Evolutionary conservation across 176 grass and related monocot genomes (phyloP).

Genomic region (Aegilops longissima): DNA sequence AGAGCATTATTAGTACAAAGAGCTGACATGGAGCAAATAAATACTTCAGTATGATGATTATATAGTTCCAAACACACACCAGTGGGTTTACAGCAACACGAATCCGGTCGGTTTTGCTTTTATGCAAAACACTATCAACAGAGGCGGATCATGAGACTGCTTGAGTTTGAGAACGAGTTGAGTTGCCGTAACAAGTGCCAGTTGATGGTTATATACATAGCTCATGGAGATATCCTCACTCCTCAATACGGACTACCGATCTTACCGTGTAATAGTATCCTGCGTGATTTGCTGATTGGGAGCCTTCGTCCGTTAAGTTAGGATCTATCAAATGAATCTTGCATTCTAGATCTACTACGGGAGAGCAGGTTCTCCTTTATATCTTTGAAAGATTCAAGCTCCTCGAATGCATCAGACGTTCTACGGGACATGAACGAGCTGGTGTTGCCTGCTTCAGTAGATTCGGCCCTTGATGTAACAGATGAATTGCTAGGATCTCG

Average conservation of each 20-base stretch:
- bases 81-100: background rate
- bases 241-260: background rate
- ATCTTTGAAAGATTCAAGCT: constrained; percentile 76
- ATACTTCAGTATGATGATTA: constrained; percentile 10
- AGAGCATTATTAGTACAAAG: background rate
- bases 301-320: background rate
- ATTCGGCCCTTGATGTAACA: constrained; percentile 60
- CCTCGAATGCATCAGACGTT: constrained; percentile 75
- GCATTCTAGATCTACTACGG: constrained; percentile 55
- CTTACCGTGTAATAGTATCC: constrained; percentile 20
- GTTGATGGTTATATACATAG: constrained; percentile 38
- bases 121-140: constrained; percentile 44
- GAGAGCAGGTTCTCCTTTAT: constrained; percentile 66
- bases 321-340: constrained; percentile 45
- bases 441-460: constrained; percentile 45
- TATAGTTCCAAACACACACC: constrained; percentile 5
- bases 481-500: constrained; percentile 69
- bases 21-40: background rate
- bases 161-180: constrained; percentile 16
- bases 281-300: background rate
- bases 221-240: background rate
- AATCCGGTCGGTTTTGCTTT: constrained; percentile 16
- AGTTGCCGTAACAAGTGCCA: constrained; percentile 2
- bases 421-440: constrained; percentile 71
- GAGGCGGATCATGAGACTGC: background rate